Percentiles rank a stretch among this genome's conserved stretches.
These are phyloP conservation scores for Cyberlindnera sargentensis DNA, from an alignment of 805 yeast genomes.

Conservation along the genomic window DNA sequence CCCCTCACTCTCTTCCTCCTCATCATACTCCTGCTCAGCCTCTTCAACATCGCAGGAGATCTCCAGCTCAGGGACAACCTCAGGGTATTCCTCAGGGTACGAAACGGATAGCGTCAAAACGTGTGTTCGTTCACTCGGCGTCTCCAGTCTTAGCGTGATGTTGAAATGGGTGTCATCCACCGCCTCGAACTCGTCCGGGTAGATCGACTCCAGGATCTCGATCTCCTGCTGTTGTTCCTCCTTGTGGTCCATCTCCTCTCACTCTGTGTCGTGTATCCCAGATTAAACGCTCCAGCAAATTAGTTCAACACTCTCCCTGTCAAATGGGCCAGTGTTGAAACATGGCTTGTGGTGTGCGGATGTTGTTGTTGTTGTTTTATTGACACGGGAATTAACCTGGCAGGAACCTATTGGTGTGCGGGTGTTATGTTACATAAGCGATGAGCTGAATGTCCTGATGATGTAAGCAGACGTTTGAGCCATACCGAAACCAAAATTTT, in stretches of 20 bases:
- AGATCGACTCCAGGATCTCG: constrained; percentile 83
- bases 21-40: constrained; percentile 19
- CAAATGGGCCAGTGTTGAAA: no score
- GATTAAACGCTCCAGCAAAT: no score
- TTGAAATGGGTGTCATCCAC: constrained; percentile 39
- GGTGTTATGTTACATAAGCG: no score
- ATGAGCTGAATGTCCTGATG: no score
- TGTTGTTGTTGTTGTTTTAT: no score
- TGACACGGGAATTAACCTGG: no score
- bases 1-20: constrained; percentile 36
- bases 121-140: constrained; percentile 54
- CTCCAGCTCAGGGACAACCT: constrained; percentile 56
- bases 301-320: no score
- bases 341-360: no score
- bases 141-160: constrained; percentile 59
- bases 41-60: constrained; percentile 30
- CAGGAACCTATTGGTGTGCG: no score
- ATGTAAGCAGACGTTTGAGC: no score
- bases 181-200: constrained; percentile 75
- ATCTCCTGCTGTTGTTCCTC: constrained; percentile 89
- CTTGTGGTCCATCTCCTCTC: constrained; percentile 50
- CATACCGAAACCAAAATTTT: no score
- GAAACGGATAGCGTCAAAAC: constrained; percentile 49
- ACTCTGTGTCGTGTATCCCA: neutral
- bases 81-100: constrained; percentile 80